Conservation (phyloP, 2,329 filamentous ascomycete species). For the Fusarium pseudograminearum region DNA sequence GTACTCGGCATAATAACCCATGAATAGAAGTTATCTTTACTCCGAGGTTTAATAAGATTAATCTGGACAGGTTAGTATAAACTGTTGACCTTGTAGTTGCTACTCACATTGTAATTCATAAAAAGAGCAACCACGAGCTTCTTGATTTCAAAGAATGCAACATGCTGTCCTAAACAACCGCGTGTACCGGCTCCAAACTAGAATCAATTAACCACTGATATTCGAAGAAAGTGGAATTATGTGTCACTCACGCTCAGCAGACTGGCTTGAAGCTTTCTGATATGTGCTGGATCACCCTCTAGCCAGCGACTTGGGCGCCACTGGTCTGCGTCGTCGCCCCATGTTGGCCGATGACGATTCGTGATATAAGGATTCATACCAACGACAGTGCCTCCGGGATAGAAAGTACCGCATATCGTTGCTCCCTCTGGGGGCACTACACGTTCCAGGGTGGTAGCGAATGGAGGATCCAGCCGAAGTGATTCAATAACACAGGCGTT, state of each 20-base stretch:
- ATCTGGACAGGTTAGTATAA: not conserved
- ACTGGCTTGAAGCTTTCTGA: not conserved
- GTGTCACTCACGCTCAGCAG: not conserved
- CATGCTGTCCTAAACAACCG: not conserved
- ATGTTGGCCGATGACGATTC: not conserved
- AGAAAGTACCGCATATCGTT: not conserved
- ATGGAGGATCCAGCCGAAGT: not conserved
- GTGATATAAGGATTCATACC: not conserved
- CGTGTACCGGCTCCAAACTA: not conserved
- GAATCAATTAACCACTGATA: too few relatives aligned
- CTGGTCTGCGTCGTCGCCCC: not conserved
- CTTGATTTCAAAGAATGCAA: not conserved
- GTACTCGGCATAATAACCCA: too few relatives aligned
- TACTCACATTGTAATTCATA: not conserved
- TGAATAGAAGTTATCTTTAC: too few relatives aligned
- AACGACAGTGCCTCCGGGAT: not conserved
- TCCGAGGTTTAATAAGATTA: not conserved
- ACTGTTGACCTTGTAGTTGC: not conserved
- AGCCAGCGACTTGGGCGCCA: not conserved
- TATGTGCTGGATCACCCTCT: not conserved
- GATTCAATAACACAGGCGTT: not conserved
- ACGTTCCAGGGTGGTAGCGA: not conserved
- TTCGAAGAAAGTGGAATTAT: too few relatives aligned
- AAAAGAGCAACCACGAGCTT: not conserved
- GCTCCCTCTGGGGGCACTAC: not conserved